Conservation (phyloP, 495 filamentous ascomycete genomes). For the Penicillium atrosanguineum region DNA sequence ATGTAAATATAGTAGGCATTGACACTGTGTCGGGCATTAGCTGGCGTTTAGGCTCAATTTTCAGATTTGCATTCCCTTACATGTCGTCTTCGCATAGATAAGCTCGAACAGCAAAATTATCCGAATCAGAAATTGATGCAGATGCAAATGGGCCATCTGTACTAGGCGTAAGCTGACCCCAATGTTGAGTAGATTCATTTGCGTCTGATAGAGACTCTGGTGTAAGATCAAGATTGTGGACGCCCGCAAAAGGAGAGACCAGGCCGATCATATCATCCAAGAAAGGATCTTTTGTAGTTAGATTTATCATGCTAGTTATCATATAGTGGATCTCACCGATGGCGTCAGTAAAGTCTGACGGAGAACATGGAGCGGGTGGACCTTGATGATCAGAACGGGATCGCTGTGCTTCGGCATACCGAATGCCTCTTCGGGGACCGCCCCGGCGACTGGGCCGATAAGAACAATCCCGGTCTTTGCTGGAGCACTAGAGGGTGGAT, state of each 20-base stretch:
- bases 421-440: conserved; percentile 37
- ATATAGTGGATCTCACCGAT: conserved; percentile 7
- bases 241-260: conserved; percentile 15
- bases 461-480: conserved; percentile 39
- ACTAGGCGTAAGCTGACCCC: conserved; percentile 24
- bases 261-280: conserved; percentile 18
- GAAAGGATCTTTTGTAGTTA: conserved; percentile 10
- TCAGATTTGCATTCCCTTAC: conserved; percentile 11
- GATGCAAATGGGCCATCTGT: conserved; percentile 16
- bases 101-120: conserved; percentile 13
- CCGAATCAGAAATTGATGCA: conserved; percentile 7
- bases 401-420: conserved; percentile 14
- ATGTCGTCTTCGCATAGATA: conserved; percentile 29
- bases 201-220: conserved; percentile 16
- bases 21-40: conserved; percentile 8
- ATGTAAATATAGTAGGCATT: conserved; percentile 56
- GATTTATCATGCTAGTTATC: background rate
- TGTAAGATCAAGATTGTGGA: conserved; percentile 19
- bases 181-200: conserved; percentile 11
- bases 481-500: conserved; percentile 33
- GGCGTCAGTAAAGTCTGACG: conserved; percentile 6
- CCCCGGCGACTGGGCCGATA: conserved; percentile 52
- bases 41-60: background rate
- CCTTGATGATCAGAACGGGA: background rate
- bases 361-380: background rate